Evolutionary conservation across 139 green algal species (phyloP).

Genomic region (Chlorella sp.): DNA sequence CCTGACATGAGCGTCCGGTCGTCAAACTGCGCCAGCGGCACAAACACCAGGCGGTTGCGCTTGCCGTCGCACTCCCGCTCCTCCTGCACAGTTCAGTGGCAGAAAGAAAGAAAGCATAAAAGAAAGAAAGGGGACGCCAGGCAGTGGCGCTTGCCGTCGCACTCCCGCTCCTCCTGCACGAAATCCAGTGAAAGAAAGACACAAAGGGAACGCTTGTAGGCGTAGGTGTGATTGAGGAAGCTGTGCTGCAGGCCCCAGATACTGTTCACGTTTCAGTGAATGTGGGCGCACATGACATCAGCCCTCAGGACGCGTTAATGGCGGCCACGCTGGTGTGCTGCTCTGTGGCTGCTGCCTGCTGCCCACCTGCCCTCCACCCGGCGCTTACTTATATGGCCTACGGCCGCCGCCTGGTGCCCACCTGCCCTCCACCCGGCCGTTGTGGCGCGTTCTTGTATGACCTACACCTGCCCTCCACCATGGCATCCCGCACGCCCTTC

Average conservation of each 20-base stretch:
- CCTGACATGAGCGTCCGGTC: constrained; percentile 54
- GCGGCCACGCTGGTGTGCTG: neutral
- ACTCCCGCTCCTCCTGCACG: neutral
- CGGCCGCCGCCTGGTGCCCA: too few relatives aligned
- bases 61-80: constrained; percentile 45
- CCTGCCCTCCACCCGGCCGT: too few relatives aligned
- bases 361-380: too few relatives aligned
- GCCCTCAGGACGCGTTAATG: neutral
- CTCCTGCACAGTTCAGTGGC: too few relatives aligned
- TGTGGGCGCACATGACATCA: neutral
- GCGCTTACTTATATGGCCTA: too few relatives aligned
- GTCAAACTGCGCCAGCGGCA: constrained; percentile 49
- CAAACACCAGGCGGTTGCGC: constrained; percentile 54
- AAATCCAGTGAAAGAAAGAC: neutral
- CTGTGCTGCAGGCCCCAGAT: too few relatives aligned
- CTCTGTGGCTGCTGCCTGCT: neutral
- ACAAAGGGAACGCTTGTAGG: neutral
- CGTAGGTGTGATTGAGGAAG: too few relatives aligned
- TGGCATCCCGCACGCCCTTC: too few relatives aligned
- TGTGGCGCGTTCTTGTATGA: too few relatives aligned
- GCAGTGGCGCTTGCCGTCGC: neutral
- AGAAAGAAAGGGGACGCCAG: neutral
- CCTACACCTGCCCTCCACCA: too few relatives aligned
- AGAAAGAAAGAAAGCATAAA: neutral
- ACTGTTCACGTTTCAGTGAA: neutral